Conservation (phyloP, 2,329 filamentous ascomycete genomes). For the Arthroderma sp. region DNA sequence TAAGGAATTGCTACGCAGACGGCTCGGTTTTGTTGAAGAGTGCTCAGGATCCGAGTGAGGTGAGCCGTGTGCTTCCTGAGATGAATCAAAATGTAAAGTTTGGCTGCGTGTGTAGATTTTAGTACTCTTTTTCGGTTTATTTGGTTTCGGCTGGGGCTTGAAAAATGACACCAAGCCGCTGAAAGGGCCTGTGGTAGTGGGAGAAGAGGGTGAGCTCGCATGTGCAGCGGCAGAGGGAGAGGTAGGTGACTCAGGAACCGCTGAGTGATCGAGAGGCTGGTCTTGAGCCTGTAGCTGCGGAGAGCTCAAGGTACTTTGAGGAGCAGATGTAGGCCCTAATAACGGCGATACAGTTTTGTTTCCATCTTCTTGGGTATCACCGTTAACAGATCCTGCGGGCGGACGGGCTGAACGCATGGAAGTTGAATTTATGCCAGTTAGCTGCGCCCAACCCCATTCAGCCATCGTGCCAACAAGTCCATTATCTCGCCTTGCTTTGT, state of each 20-base stretch:
- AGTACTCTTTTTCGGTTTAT: constrained; percentile 29
- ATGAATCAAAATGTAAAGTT: constrained; percentile 40
- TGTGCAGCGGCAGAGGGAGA: not conserved
- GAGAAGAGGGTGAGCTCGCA: constrained; percentile 15
- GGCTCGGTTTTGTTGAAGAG: constrained; percentile 8
- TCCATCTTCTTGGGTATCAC: constrained; percentile 3
- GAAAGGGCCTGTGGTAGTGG: constrained; percentile 36
- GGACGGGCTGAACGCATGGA: constrained; percentile 23
- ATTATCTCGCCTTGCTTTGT: constrained; percentile 85
- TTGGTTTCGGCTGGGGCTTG: constrained; percentile 39
- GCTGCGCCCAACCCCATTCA: constrained; percentile 86
- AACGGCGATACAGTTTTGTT: constrained; percentile 1
- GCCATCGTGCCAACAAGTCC: constrained; percentile 86
- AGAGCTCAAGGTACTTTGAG: constrained; percentile 1
- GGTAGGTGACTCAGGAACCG: not conserved
- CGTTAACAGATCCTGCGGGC: not conserved
- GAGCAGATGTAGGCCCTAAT: not conserved
- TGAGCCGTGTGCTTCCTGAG: not conserved
- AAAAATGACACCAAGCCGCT: constrained; percentile 62
- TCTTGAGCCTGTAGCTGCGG: constrained; percentile 10
- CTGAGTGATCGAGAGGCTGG: constrained; percentile 1
- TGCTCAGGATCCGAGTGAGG: not conserved
- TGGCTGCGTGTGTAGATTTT: constrained; percentile 68
- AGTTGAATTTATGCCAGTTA: constrained; percentile 55
- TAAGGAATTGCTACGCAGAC: constrained; percentile 38